Conservation (phyloP, 1,284 basidiomycete genomes). For the Phlebopus sp. region DNA sequence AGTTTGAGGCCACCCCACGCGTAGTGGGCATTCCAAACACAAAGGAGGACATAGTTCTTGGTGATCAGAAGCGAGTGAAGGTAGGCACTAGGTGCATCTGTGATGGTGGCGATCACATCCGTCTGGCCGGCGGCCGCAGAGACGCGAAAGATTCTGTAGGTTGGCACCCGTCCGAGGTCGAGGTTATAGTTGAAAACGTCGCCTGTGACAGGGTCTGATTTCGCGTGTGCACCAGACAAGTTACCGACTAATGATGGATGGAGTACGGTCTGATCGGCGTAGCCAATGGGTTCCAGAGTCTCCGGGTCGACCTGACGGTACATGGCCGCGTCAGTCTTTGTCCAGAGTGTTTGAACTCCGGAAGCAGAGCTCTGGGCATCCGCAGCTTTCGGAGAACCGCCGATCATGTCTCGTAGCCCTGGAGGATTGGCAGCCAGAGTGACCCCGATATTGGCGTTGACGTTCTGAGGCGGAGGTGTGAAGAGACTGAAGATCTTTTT, state of each 20-base stretch:
- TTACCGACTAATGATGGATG: slow-evolving; percentile 22
- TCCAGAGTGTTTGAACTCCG: slow-evolving; percentile 19
- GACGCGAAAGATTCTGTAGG: slow-evolving; percentile 28
- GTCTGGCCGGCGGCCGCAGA: slow-evolving; percentile 12
- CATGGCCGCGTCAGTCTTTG: slow-evolving; percentile 22
- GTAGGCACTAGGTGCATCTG: slow-evolving; percentile 29
- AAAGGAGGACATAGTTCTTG: slow-evolving; percentile 23
- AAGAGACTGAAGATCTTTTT: slow-evolving; percentile 2
- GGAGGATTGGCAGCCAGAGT: slow-evolving; percentile 5
- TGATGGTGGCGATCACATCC: slow-evolving; percentile 25
- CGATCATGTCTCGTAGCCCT: neutral
- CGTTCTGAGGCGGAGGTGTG: neutral
- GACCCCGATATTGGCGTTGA: slow-evolving; percentile 2
- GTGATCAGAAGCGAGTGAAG: slow-evolving; percentile 28
- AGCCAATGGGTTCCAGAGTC: slow-evolving; percentile 23
- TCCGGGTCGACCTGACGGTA: slow-evolving; percentile 25
- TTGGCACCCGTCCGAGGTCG: slow-evolving; percentile 15
- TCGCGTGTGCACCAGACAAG: slow-evolving; percentile 26
- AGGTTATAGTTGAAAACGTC: slow-evolving; percentile 27
- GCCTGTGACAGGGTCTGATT: slow-evolving; percentile 21
- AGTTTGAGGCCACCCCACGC: slow-evolving; percentile 10
- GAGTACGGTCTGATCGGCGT: slow-evolving; percentile 17
- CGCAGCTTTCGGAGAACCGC: neutral
- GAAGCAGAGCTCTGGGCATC: slow-evolving; percentile 1
- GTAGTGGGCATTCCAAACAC: slow-evolving; percentile 24